phyloP scores from a whole-genome alignment of 352 stramenopile species.

The Globisporangium okanoganense region DNA sequence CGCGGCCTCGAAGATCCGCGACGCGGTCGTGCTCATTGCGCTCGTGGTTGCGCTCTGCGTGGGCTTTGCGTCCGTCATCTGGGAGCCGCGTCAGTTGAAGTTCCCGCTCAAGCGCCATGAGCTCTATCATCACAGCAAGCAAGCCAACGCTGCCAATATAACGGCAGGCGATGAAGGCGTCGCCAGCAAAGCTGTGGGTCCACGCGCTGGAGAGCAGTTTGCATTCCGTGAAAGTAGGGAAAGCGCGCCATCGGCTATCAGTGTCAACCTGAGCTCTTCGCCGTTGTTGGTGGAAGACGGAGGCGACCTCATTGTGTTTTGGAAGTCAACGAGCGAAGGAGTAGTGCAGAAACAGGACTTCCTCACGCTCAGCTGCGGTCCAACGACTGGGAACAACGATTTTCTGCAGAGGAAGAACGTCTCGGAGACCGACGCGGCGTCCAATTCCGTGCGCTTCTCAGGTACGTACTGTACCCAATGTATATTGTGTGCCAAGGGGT shows the following conservation, averaged over 20 bases:
- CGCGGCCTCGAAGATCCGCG: neutral
- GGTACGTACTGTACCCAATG: neutral
- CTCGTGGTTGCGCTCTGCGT: conserved; percentile 4
- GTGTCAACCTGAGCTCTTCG: conserved; percentile 29
- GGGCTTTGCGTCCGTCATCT: conserved; percentile 1
- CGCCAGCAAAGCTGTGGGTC: neutral
- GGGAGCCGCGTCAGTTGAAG: neutral
- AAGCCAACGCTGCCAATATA: no score
- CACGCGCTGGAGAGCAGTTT: neutral
- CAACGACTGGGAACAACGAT: conserved; percentile 39
- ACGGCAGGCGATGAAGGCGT: no score
- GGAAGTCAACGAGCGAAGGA: conserved; percentile 13
- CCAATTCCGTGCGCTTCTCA: conserved; percentile 1
- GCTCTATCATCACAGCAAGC: neutral
- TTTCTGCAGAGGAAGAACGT: conserved; percentile 39
- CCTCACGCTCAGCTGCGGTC: conserved; percentile 64
- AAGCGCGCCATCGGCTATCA: no score
- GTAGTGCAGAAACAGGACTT: conserved; percentile 35
- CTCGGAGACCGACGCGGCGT: conserved; percentile 10
- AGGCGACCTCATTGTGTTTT: conserved; percentile 49
- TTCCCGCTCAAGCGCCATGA: neutral
- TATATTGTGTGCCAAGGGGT: no score
- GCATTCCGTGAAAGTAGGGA: neutral
- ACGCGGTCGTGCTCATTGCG: conserved; percentile 5
- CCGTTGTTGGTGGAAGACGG: conserved; percentile 39